phyloP scores from a whole-genome alignment of 352 stramenopile genomes.

The Elongisporangium anandrum region DNA sequence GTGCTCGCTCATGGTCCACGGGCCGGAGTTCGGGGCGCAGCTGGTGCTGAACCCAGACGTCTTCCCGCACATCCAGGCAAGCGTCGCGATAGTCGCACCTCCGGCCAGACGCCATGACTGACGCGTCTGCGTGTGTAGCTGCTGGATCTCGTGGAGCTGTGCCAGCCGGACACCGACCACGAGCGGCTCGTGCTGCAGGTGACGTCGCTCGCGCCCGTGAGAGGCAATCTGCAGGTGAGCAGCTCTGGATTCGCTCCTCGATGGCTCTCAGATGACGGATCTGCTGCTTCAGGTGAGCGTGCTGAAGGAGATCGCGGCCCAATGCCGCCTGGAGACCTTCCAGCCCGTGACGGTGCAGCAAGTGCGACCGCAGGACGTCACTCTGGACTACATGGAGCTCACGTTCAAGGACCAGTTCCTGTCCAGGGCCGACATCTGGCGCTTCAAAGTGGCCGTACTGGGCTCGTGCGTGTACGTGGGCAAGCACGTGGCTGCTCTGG shows the following conservation, averaged over 20 bases:
- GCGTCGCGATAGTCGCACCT: no score
- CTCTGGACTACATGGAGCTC: slow-evolving; percentile 84
- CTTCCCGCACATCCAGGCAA: slow-evolving; percentile 53
- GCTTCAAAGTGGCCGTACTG: slow-evolving; percentile 79
- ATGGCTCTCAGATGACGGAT: not conserved
- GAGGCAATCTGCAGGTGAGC: slow-evolving; percentile 57
- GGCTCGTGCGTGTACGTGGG: slow-evolving; percentile 77
- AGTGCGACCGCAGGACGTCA: slow-evolving; percentile 51
- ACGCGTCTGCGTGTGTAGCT: slow-evolving; percentile 10
- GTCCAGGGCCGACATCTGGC: slow-evolving; percentile 87
- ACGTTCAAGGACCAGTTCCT: slow-evolving; percentile 91
- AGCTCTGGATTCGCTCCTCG: not conserved
- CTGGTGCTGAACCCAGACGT: slow-evolving; percentile 74
- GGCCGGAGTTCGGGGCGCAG: slow-evolving; percentile 66
- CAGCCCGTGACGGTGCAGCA: slow-evolving; percentile 46
- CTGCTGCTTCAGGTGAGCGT: slow-evolving; percentile 48
- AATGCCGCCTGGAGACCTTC: slow-evolving; percentile 72
- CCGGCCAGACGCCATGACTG: not conserved
- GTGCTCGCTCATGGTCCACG: slow-evolving; percentile 69
- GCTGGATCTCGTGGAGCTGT: slow-evolving; percentile 57
- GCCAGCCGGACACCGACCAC: slow-evolving; percentile 49
- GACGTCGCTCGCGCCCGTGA: slow-evolving; percentile 50
- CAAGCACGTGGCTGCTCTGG: slow-evolving; percentile 54
- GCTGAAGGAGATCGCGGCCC: slow-evolving; percentile 63
- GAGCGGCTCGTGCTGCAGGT: slow-evolving; percentile 65